Percentiles rank a stretch among this genome's conserved stretches.
These are phyloP conservation scores for Fraxinus greggii DNA, from an alignment of 305 asterid genomes.

Conservation along the genomic window DNA sequence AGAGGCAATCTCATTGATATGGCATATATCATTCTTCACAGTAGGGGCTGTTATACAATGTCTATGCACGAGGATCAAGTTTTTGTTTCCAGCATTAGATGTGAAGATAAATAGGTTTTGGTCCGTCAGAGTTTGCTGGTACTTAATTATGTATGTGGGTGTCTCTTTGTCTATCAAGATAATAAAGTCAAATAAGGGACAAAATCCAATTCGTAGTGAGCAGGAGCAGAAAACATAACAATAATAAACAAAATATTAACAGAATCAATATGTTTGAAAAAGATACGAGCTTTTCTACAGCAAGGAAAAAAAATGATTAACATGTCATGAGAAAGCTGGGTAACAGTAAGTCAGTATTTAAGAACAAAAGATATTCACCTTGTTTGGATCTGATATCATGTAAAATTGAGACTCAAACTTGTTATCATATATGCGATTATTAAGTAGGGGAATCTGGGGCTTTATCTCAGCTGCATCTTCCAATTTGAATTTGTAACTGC, in stretches of 20 bases:
- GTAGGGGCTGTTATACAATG: neutral
- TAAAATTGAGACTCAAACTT: slow-evolving; percentile 97
- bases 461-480: slow-evolving; percentile 87
- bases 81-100: neutral
- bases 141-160: neutral
- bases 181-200: neutral
- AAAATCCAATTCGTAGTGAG: neutral
- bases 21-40: neutral
- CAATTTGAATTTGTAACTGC: slow-evolving; percentile 88
- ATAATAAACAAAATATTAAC: neutral
- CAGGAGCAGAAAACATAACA: neutral
- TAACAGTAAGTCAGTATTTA: neutral
- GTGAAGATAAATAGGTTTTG: neutral
- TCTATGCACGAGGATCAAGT: neutral
- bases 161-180: neutral
- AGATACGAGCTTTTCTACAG: slow-evolving; percentile 7
- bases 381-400: slow-evolving; percentile 90
- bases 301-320: neutral
- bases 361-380: slow-evolving; percentile 48
- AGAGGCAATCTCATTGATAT: neutral
- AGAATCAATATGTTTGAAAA: slow-evolving; percentile 14
- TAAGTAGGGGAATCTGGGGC: slow-evolving; percentile 85
- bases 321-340: slow-evolving; percentile 2
- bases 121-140: neutral
- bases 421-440: slow-evolving; percentile 92